Evolutionary conservation across 257 asterid genomes (phyloP).

Genomic region (Vinca minor): DNA sequence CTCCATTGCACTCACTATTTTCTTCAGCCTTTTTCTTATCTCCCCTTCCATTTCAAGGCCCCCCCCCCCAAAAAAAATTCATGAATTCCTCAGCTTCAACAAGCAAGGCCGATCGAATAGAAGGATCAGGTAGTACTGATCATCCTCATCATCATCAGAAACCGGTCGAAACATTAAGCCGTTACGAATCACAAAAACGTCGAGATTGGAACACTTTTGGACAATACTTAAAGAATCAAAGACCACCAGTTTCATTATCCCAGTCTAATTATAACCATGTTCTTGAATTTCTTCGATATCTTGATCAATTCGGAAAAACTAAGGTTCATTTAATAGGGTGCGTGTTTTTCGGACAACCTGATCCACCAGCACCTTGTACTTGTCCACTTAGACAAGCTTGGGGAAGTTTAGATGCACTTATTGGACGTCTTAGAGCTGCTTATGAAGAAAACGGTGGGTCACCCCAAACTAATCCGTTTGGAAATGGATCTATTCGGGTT

Average conservation of each 20-base stretch:
- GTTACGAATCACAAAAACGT: conserved; percentile 79
- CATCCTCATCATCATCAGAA: too few relatives aligned
- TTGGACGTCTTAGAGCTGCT: conserved; percentile 87
- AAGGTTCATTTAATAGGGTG: conserved; percentile 81
- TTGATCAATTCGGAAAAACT: conserved; percentile 85
- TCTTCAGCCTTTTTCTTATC: conserved; percentile 21
- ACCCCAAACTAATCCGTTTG: conserved; percentile 67
- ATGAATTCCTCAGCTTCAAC: conserved; percentile 35
- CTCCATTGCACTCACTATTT: conserved; percentile 30
- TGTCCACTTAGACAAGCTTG: conserved; percentile 92
- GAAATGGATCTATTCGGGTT: conserved; percentile 67
- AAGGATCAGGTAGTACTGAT: conserved; percentile 27
- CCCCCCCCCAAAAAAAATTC: conserved; percentile 33
- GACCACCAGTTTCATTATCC: conserved; percentile 59
- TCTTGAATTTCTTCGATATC: conserved; percentile 72
- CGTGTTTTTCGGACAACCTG: conserved; percentile 80
- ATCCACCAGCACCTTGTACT: conserved; percentile 87
- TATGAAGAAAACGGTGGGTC: conserved; percentile 89
- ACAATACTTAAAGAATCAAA: conserved; percentile 68
- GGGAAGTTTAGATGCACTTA: conserved; percentile 93
- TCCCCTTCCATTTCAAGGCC: conserved; percentile 18
- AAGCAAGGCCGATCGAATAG: conserved; percentile 22
- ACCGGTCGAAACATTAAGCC: conserved; percentile 56
- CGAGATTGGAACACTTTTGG: conserved; percentile 94
- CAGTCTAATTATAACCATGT: conserved; percentile 72